Evolutionary conservation across 78 protist species (phyloP).

Genomic region (Paulinella micropora): DNA sequence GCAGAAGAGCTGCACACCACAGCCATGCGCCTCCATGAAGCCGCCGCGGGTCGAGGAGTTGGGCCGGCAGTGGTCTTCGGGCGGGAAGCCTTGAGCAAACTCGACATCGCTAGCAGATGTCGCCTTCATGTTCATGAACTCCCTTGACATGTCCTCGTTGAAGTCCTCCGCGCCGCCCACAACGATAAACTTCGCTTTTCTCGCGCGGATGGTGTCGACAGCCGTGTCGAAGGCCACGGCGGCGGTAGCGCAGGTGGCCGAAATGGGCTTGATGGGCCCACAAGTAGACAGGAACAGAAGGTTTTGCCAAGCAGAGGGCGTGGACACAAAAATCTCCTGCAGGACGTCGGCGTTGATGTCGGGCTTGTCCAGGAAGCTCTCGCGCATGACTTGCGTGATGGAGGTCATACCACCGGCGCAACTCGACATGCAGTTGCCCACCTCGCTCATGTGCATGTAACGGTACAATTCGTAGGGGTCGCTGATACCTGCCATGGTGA

Average conservation of each 20-base stretch:
- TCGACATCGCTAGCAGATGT: slow-evolving; percentile 24
- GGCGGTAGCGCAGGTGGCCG: slow-evolving; percentile 66
- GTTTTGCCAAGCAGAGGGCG: slow-evolving; percentile 55
- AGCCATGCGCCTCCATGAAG: slow-evolving; percentile 48
- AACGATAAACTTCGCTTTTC: slow-evolving; percentile 31
- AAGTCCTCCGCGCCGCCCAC: slow-evolving; percentile 52
- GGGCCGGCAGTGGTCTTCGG: slow-evolving; percentile 43
- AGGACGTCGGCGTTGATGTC: slow-evolving; percentile 1
- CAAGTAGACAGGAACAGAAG: slow-evolving; percentile 36
- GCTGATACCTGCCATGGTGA: no score
- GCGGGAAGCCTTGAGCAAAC: slow-evolving; percentile 17
- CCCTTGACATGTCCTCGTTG: slow-evolving; percentile 15
- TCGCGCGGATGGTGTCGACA: slow-evolving; percentile 29
- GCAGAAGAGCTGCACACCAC: slow-evolving; percentile 37
- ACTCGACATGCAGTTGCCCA: slow-evolving; percentile 45
- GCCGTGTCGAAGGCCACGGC: slow-evolving; percentile 48
- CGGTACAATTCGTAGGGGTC: slow-evolving; percentile 50
- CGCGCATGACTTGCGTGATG: background rate
- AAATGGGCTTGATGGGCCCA: slow-evolving; percentile 56
- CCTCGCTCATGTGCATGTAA: slow-evolving; percentile 45
- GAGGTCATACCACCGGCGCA: slow-evolving; percentile 48
- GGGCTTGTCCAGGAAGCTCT: slow-evolving; percentile 28
- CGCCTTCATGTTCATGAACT: slow-evolving; percentile 50
- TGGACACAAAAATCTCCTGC: no score
- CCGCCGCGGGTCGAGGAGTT: slow-evolving; percentile 36